These are phyloP conservation scores for Trichosanthes cucumerina DNA, from an alignment of 306 rosid genomes.

Conservation along the genomic window DNA sequence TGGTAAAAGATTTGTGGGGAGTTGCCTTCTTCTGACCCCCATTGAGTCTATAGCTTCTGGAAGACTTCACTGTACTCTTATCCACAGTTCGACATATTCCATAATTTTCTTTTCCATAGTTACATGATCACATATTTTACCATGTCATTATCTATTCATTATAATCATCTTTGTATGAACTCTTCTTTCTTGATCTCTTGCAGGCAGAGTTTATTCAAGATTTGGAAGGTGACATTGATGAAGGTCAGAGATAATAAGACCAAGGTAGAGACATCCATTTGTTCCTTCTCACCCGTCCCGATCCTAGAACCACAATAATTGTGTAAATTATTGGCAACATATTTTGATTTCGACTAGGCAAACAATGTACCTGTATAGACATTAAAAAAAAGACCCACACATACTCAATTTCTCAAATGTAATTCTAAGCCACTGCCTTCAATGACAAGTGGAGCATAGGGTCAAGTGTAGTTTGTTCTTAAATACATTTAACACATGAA, in stretches of 20 bases:
- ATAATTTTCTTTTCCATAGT: background rate
- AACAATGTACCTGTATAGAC: background rate
- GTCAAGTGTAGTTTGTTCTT: background rate
- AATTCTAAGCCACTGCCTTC: background rate
- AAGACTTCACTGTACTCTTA: background rate
- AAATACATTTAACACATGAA: background rate
- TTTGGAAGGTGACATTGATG: slow-evolving; percentile 58
- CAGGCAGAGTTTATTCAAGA: slow-evolving; percentile 53
- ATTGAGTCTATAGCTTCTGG: background rate
- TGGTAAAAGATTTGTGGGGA: background rate
- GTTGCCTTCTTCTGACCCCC: background rate
- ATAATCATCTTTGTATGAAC: background rate
- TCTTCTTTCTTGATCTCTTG: background rate
- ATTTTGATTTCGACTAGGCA: background rate
- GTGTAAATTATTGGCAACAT: background rate
- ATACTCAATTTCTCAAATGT: background rate
- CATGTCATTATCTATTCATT: background rate
- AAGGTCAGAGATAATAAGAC: slow-evolving; percentile 29
- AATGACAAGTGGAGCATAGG: background rate
- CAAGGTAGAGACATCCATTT: slow-evolving; percentile 24
- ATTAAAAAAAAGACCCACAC: background rate
- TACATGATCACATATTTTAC: background rate
- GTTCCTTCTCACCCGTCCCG: slow-evolving; percentile 33
- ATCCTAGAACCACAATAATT: slow-evolving; percentile 27
- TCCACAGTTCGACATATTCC: background rate